Evolutionary conservation across 2,329 filamentous ascomycete species (phyloP).

Genomic region (Endothia cerciana): DNA sequence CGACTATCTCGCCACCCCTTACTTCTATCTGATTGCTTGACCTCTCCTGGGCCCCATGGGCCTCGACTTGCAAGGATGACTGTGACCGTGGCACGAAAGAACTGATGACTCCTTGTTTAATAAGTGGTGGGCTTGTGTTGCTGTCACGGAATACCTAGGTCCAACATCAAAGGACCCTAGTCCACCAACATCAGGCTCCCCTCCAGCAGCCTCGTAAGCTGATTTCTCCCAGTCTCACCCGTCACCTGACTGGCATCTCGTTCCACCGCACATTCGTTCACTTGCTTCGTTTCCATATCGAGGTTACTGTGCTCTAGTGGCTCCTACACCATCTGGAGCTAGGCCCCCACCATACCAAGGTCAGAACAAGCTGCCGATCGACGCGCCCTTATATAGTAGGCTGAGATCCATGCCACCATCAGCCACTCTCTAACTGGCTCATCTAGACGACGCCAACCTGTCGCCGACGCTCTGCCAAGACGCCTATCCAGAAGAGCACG

Average conservation of each 20-base stretch:
- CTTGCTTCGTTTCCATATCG: neutral
- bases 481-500: neutral
- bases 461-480: neutral
- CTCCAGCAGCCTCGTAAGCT: neutral
- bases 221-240: neutral
- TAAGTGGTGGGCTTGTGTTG: neutral
- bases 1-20: neutral
- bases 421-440: neutral
- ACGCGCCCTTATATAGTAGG: neutral
- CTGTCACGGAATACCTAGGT: neutral
- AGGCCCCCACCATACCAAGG: neutral
- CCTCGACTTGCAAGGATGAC: neutral
- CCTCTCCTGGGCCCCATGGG: neutral
- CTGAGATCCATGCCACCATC: neutral
- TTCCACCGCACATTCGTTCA: neutral
- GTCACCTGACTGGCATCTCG: neutral
- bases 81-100: neutral
- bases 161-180: constrained; percentile 2
- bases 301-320: neutral
- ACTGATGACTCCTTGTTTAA: neutral
- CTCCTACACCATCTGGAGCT: neutral
- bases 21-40: neutral
- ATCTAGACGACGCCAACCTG: neutral
- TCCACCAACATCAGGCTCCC: neutral
- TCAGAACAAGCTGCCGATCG: neutral